These are phyloP conservation scores for Pythium aquatile DNA, from an alignment of 352 stramenopile genomes.

Conservation along the genomic window DNA sequence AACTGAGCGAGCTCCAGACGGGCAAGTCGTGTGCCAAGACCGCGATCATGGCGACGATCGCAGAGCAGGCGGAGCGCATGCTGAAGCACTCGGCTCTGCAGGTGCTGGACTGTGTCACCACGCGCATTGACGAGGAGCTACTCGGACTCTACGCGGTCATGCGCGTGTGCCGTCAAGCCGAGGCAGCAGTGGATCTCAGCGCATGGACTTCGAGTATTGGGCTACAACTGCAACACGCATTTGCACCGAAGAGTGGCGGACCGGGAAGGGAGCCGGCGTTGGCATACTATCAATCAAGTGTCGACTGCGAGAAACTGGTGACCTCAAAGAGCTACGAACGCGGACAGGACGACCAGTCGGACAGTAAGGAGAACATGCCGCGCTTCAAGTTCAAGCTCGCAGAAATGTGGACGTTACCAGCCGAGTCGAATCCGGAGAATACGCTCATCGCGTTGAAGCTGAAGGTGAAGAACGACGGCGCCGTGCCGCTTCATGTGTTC, in stretches of 20 bases:
- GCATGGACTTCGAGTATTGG: slow-evolving; percentile 15
- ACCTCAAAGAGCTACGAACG: slow-evolving; percentile 21
- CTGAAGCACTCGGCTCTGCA: slow-evolving; percentile 1
- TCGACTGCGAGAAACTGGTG: slow-evolving; percentile 4
- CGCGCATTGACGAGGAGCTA: slow-evolving; percentile 24
- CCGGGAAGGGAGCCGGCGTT: neutral
- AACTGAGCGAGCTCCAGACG: slow-evolving; percentile 29
- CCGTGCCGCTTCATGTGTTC: slow-evolving; percentile 23
- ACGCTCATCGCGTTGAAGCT: slow-evolving; percentile 17
- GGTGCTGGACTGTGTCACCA: slow-evolving; percentile 26
- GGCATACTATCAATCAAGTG: slow-evolving; percentile 14
- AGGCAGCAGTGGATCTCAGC: neutral
- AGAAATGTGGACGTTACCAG: slow-evolving; percentile 19
- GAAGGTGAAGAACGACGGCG: slow-evolving; percentile 23
- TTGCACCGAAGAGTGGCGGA: neutral
- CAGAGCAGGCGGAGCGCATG: neutral
- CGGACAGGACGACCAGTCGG: neutral
- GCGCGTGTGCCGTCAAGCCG: slow-evolving; percentile 13
- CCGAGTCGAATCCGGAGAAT: neutral
- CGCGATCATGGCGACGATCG: slow-evolving; percentile 10
- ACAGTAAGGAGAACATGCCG: slow-evolving; percentile 14
- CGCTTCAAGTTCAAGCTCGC: slow-evolving; percentile 22
- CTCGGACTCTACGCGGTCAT: slow-evolving; percentile 18
- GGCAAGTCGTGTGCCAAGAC: slow-evolving; percentile 21
- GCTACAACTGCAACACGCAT: slow-evolving; percentile 5